Percentiles rank a stretch among this genome's conserved stretches.
Conservation (phyloP, 192 early-diverging fungal genomes). For the Entomortierella lignicola region DNA sequence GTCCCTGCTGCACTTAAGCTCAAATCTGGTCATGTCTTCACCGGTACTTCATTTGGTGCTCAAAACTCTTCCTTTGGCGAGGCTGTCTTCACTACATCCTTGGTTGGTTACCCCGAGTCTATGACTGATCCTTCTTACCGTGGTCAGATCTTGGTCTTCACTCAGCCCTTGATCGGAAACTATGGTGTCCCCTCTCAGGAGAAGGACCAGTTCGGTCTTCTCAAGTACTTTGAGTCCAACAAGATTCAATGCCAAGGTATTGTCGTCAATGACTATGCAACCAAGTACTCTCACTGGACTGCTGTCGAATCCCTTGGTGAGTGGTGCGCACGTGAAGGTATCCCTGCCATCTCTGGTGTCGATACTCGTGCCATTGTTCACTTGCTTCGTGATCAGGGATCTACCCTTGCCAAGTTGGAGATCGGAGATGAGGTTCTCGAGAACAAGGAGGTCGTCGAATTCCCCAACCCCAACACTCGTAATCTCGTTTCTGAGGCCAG, state of each 20-base stretch:
- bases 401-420: slow-evolving; percentile 83
- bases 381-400: slow-evolving; percentile 85
- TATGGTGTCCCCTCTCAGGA: slow-evolving; percentile 88
- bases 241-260: slow-evolving; percentile 89
- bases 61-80: slow-evolving; percentile 80
- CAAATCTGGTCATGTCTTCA: slow-evolving; percentile 83
- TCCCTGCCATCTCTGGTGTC: slow-evolving; percentile 91
- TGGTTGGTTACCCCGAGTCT: slow-evolving; percentile 97
- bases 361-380: slow-evolving; percentile 94
- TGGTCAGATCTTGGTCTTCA: slow-evolving; percentile 96
- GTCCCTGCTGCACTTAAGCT: slow-evolving; percentile 79
- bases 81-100: slow-evolving; percentile 93
- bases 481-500: slow-evolving; percentile 88
- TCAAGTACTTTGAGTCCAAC: slow-evolving; percentile 88
- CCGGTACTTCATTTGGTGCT: slow-evolving; percentile 90
- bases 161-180: slow-evolving; percentile 97
- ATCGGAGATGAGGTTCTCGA: slow-evolving; percentile 68
- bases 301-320: slow-evolving; percentile 89
- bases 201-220: slow-evolving; percentile 84
- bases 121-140: slow-evolving; percentile 98
- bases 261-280: slow-evolving; percentile 92
- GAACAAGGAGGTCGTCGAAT: slow-evolving; percentile 52
- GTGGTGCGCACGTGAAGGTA: slow-evolving; percentile 87
- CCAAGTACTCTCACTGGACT: slow-evolving; percentile 93
- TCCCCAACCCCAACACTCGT: slow-evolving; percentile 77